A percentile compares a stretch with the other conserved stretches of the same genome.
These are phyloP conservation scores for Amniculicola lignicola DNA, from an alignment of 495 filamentous ascomycete species.

Conservation along the genomic window DNA sequence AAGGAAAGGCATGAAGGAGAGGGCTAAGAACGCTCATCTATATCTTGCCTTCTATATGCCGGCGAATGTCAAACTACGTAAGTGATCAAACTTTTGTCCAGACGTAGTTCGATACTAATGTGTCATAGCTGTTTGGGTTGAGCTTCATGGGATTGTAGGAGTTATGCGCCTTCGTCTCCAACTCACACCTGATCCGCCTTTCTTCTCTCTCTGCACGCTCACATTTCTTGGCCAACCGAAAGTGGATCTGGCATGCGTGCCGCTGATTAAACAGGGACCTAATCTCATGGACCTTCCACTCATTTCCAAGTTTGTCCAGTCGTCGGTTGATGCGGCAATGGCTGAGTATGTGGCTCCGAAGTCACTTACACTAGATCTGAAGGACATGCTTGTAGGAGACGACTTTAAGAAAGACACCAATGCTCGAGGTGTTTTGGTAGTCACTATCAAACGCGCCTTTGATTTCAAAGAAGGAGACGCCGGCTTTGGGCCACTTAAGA, in stretches of 20 bases:
- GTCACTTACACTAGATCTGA: conserved; percentile 65
- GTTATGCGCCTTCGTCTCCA: conserved; percentile 64
- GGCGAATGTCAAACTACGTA: conserved; percentile 54
- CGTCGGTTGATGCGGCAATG: conserved; percentile 65
- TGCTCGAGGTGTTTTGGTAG: conserved; percentile 60
- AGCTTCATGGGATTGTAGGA: conserved; percentile 63
- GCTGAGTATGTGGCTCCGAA: conserved; percentile 72
- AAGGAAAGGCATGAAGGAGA: conserved; percentile 54
- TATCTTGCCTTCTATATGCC: conserved; percentile 66
- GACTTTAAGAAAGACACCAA: conserved; percentile 72
- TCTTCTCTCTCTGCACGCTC: conserved; percentile 65
- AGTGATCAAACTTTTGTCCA: conserved; percentile 6
- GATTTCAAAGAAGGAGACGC: conserved; percentile 67
- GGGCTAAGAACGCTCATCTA: conserved; percentile 67
- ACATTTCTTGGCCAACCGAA: conserved; percentile 75
- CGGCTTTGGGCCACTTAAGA: conserved; percentile 51
- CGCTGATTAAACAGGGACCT: conserved; percentile 60
- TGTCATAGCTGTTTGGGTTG: conserved; percentile 61
- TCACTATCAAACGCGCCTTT: conserved; percentile 59
- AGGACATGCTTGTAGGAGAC: conserved; percentile 70
- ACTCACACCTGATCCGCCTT: conserved; percentile 68
- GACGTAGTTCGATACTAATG: conserved; percentile 16
- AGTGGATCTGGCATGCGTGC: conserved; percentile 65
- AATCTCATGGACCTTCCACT: conserved; percentile 71
- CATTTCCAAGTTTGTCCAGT: conserved; percentile 70